These are phyloP conservation scores for Alternaria ethzedia DNA, from an alignment of 2,329 filamentous ascomycete species.

Conservation along the genomic window DNA sequence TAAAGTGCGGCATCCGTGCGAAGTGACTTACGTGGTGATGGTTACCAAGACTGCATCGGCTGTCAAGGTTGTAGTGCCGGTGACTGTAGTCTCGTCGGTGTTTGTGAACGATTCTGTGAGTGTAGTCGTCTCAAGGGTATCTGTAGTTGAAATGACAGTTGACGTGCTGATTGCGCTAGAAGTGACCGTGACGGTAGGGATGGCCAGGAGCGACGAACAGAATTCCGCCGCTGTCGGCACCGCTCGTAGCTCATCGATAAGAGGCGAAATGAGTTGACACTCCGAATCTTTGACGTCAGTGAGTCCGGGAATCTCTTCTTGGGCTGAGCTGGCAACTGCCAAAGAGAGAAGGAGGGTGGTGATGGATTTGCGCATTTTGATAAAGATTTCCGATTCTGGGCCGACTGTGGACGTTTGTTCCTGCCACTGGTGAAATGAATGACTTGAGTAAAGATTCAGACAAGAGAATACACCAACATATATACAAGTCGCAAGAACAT, in stretches of 20 bases:
- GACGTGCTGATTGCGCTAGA: background rate
- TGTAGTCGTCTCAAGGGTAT: background rate
- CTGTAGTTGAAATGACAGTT: background rate
- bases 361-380: background rate
- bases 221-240: background rate
- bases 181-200: background rate
- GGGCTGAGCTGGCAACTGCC: background rate
- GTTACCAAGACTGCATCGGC: background rate
- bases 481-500: background rate
- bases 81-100: background rate
- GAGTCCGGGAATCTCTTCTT: background rate
- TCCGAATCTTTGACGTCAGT: background rate
- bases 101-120: background rate
- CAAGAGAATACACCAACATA: background rate
- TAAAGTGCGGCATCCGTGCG: too few species aligned
- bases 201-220: background rate
- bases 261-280: background rate
- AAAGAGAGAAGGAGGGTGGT: background rate
- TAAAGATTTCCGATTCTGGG: background rate
- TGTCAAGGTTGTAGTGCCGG: background rate
- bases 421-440: background rate
- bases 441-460: background rate
- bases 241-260: background rate
- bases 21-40: background rate
- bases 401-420: background rate